A percentile compares a stretch with the other conserved stretches of the same genome.
phyloP scores from a whole-genome alignment of 1,284 basidiomycete genomes.

The Microbotryomycetes sp. region DNA sequence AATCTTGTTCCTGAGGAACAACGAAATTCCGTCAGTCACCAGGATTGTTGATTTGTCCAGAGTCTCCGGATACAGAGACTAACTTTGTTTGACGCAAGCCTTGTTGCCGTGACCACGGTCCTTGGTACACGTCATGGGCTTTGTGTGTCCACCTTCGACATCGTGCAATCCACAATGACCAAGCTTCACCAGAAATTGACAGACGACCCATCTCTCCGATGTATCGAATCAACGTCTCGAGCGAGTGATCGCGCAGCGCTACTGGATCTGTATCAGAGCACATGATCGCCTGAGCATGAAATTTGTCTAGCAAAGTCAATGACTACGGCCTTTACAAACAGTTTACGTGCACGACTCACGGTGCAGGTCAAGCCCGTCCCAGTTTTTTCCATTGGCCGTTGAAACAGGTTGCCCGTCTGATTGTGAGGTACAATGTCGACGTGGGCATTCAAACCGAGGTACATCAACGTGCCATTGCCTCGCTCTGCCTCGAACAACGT shows the following conservation, averaged over 20 bases:
- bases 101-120: constrained; percentile 22
- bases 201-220: constrained; percentile 16
- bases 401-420: neutral
- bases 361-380: neutral
- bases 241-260: neutral
- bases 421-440: neutral
- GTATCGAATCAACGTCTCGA: neutral
- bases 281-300: neutral
- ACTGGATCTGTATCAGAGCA: neutral
- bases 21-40: neutral
- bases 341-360: neutral
- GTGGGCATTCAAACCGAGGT: neutral
- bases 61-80: neutral
- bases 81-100: constrained; percentile 28
- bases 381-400: neutral
- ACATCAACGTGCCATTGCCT: constrained; percentile 6
- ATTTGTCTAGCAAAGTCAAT: neutral
- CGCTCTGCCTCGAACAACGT: neutral
- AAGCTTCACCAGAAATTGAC: constrained; percentile 16
- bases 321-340: no score
- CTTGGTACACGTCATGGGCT: constrained; percentile 20
- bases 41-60: neutral
- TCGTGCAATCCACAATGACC: constrained; percentile 10
- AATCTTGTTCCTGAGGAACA: constrained; percentile 23
- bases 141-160: constrained; percentile 19